These are phyloP conservation scores for Trichosporon sp. DNA, from an alignment of 1,284 basidiomycete genomes.

Conservation along the genomic window DNA sequence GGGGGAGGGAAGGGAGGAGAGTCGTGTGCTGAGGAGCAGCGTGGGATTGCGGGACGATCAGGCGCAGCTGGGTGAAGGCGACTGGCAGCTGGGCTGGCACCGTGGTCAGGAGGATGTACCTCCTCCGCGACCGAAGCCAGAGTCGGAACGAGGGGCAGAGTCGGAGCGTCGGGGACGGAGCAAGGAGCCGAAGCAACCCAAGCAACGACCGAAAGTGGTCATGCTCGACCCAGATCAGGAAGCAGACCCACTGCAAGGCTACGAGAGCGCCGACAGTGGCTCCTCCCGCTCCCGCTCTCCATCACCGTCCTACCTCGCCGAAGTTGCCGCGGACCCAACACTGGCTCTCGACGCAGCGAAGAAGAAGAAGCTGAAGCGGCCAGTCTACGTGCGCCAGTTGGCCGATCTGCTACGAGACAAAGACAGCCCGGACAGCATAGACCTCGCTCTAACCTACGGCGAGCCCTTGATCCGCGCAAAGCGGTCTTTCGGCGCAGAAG, in stretches of 20 bases:
- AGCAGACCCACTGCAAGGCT: conserved; percentile 78
- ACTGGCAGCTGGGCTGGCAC: conserved; percentile 39
- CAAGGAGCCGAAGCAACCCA: conserved; percentile 5
- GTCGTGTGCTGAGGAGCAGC: conserved; percentile 55
- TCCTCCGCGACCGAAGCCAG: background rate
- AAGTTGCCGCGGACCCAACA: conserved; percentile 78
- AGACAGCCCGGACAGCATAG: conserved; percentile 66
- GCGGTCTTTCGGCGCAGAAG: conserved; percentile 61
- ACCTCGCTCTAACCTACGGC: conserved; percentile 68
- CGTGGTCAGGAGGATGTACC: background rate
- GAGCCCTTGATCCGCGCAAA: conserved; percentile 78
- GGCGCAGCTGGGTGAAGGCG: conserved; percentile 24
- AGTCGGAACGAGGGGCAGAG: background rate
- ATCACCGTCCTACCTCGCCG: conserved; percentile 67
- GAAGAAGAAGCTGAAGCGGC: conserved; percentile 61
- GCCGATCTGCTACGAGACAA: conserved; percentile 64
- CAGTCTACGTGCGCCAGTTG: conserved; percentile 77
- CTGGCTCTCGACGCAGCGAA: conserved; percentile 49
- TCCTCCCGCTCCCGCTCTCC: conserved; percentile 71
- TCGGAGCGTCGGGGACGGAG: background rate
- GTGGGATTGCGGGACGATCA: conserved; percentile 55
- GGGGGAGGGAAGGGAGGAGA: conserved; percentile 64
- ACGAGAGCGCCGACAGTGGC: conserved; percentile 54
- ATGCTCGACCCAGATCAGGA: conserved; percentile 46
- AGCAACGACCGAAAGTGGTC: conserved; percentile 30